These are phyloP conservation scores for Ogataea parapolymorpha DNA, from an alignment of 805 yeast genomes.

Conservation along the genomic window DNA sequence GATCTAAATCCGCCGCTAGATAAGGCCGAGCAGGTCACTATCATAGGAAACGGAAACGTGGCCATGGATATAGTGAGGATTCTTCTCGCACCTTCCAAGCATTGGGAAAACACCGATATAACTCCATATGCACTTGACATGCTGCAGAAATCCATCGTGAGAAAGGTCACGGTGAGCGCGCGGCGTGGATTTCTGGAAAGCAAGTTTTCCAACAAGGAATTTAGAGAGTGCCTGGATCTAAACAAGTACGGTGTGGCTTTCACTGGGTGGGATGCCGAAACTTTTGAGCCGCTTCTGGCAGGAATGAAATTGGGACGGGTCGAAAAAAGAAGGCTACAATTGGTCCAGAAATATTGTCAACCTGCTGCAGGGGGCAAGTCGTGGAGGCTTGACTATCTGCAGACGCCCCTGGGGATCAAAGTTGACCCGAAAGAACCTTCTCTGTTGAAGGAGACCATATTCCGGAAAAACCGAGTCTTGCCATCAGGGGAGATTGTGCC, in stretches of 20 bases:
- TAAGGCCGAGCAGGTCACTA: conserved; percentile 60
- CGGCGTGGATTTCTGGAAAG: conserved; percentile 83
- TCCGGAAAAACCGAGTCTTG: conserved; percentile 45
- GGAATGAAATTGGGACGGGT: conserved; percentile 44
- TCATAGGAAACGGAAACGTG: conserved; percentile 97
- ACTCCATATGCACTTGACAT: conserved; percentile 52
- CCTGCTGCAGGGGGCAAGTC: conserved; percentile 15
- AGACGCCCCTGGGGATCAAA: conserved; percentile 58
- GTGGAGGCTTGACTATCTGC: conserved; percentile 72
- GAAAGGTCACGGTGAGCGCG: conserved; percentile 69
- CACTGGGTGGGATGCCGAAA: conserved; percentile 42
- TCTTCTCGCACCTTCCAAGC: conserved; percentile 52
- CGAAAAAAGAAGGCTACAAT: conserved; percentile 60
- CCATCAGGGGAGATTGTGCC: conserved; percentile 34
- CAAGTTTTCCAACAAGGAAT: conserved; percentile 89
- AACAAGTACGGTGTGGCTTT: conserved; percentile 45
- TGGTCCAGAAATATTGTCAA: conserved; percentile 50
- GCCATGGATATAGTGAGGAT: conserved; percentile 89
- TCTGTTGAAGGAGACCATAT: conserved; percentile 44
- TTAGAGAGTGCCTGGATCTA: conserved; percentile 76
- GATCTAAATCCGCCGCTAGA: conserved; percentile 55
- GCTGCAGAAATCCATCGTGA: conserved; percentile 53
- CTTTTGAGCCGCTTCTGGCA: conserved; percentile 30
- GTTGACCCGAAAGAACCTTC: conserved; percentile 32
- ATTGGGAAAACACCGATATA: conserved; percentile 74